Conservation (phyloP, 306 rosid species). For the Oxytropis ochrocephala region DNA sequence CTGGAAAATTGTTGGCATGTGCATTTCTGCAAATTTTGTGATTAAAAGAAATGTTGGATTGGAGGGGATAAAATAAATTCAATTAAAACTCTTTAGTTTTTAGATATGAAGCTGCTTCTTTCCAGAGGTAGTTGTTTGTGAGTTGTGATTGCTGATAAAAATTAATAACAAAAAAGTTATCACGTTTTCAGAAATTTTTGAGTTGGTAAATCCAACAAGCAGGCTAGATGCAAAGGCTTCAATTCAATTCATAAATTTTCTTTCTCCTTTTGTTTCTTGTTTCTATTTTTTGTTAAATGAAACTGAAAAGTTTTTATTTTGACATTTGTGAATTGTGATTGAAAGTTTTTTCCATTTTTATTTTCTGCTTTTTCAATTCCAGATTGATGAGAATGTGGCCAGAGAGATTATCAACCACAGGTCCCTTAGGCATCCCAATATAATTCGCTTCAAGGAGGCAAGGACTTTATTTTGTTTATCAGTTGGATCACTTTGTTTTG, state of each 20-base stretch:
- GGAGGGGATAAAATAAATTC: conserved; percentile 8
- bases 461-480: conserved; percentile 11
- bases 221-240: not conserved
- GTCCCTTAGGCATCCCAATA: conserved; percentile 70
- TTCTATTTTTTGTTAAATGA: conserved; percentile 1
- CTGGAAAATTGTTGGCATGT: not conserved
- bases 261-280: not conserved
- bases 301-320: conserved; percentile 6
- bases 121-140: conserved; percentile 1
- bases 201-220: conserved; percentile 11
- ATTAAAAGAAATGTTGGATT: not conserved
- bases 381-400: conserved; percentile 79
- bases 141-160: not conserved
- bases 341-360: not conserved
- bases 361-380: not conserved
- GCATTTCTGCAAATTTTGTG: not conserved
- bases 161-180: not conserved
- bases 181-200: not conserved
- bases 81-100: not conserved
- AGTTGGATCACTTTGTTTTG: conserved; percentile 2
- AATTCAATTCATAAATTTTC: not conserved
- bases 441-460: conserved; percentile 77
- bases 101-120: not conserved
- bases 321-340: not conserved
- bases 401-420: conserved; percentile 78